phyloP scores from a whole-genome alignment of 2,329 filamentous ascomycete species.

The Pestalotiopsis sp. region DNA sequence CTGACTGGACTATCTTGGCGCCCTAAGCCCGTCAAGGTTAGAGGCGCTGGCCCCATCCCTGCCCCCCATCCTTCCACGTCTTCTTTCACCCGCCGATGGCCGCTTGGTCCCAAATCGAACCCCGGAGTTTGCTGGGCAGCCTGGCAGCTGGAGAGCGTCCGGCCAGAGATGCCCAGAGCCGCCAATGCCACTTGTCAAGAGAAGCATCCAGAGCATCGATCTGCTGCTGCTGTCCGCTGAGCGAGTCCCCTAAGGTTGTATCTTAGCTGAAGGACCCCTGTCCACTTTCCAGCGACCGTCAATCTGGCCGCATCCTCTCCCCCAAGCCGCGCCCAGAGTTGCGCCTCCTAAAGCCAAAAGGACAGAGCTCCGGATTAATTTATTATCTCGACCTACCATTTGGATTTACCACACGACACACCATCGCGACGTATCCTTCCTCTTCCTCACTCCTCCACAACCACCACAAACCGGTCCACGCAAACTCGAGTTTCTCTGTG shows the following conservation, averaged over 20 bases:
- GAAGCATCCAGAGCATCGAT: background rate
- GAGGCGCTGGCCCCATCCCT: background rate
- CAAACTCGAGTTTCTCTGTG: background rate
- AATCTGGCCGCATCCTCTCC: conserved; percentile 19
- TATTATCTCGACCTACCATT: conserved; percentile 2
- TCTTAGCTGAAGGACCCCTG: background rate
- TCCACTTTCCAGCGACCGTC: background rate
- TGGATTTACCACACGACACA: background rate
- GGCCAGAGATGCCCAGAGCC: background rate
- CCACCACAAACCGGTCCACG: background rate
- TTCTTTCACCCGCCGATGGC: background rate
- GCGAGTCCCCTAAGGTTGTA: background rate
- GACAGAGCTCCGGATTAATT: conserved; percentile 3
- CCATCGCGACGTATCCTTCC: conserved; percentile 6
- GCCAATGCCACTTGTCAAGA: conserved; percentile 10
- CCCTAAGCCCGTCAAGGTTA: background rate
- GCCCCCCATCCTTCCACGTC: background rate
- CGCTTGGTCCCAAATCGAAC: background rate
- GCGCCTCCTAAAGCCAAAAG: background rate
- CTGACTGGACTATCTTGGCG: background rate
- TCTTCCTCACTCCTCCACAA: conserved; percentile 7
- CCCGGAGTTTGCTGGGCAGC: background rate
- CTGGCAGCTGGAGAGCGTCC: conserved; percentile 1
- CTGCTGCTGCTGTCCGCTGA: too few relatives aligned
- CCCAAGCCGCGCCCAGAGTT: background rate